Conservation (phyloP, 768 basidiomycete species). For the Tulasnella sp. region DNA sequence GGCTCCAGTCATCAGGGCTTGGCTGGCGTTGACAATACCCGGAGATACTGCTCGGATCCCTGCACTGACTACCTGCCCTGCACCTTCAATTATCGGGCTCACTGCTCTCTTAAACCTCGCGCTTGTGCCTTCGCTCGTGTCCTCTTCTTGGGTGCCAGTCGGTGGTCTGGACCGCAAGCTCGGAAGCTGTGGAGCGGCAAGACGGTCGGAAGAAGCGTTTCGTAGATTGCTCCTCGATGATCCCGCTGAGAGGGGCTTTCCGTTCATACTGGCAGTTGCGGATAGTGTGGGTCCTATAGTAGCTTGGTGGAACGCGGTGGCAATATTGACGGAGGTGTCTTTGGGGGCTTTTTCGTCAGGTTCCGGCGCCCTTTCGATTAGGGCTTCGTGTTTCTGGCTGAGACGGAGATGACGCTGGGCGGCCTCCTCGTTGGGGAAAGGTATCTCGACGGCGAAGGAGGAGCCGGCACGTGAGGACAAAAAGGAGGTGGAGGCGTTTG, state of each 20-base stretch:
- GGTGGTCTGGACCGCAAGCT: not conserved
- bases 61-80: not conserved
- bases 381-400: conserved; percentile 14
- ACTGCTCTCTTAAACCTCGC: not conserved
- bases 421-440: conserved; percentile 3
- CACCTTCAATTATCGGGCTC: conserved; percentile 13
- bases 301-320: conserved; percentile 70
- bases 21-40: not conserved
- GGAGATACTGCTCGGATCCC: conserved; percentile 15
- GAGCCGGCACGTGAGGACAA: not conserved
- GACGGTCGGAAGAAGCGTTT: conserved; percentile 1
- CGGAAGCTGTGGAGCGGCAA: conserved; percentile 7
- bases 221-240: not conserved
- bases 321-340: conserved; percentile 82
- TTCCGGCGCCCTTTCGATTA: conserved; percentile 29
- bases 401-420: conserved; percentile 11
- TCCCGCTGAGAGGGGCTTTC: not conserved
- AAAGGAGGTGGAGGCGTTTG: not conserved
- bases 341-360: conserved; percentile 68
- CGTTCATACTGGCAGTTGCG: not conserved
- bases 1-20: not conserved
- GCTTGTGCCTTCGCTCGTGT: not conserved
- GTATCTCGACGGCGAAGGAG: conserved; percentile 9
- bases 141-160: not conserved
- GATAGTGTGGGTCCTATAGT: conserved; percentile 29